Evolutionary conservation across 352 stramenopile genomes (phyloP).

Genomic region (Globisporangium heterothallicum): DNA sequence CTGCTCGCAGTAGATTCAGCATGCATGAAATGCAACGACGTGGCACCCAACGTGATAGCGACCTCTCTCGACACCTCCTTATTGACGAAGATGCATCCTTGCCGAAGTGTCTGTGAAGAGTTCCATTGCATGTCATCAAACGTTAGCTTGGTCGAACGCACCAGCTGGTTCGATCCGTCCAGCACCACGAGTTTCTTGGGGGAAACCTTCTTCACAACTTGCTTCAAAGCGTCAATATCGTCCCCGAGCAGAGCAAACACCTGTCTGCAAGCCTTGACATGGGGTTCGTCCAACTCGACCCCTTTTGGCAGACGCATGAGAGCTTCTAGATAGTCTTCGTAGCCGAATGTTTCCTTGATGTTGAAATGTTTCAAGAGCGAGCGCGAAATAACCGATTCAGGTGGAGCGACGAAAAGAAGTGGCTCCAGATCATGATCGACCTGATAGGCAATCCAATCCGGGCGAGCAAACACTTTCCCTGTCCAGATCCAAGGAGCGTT

Average conservation of each 20-base stretch:
- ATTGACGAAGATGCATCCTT: constrained; percentile 47
- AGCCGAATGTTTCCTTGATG: constrained; percentile 42
- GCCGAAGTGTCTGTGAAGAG: constrained; percentile 45
- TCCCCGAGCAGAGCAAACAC: constrained; percentile 41
- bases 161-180: constrained; percentile 26
- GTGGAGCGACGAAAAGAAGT: constrained; percentile 52
- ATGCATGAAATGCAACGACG: constrained; percentile 58
- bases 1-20: constrained; percentile 57
- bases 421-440: constrained; percentile 42
- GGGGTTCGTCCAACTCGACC: constrained; percentile 18
- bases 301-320: constrained; percentile 36
- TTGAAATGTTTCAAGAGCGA: constrained; percentile 53
- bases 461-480: constrained; percentile 42
- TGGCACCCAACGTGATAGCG: constrained; percentile 43
- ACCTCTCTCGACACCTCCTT: constrained; percentile 36
- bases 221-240: constrained; percentile 20
- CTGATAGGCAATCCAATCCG: constrained; percentile 48
- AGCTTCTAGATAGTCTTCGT: constrained; percentile 50
- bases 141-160: constrained; percentile 30
- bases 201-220: constrained; percentile 19
- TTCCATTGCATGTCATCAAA: constrained; percentile 83
- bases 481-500: constrained; percentile 69
- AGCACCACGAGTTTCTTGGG: constrained; percentile 40
- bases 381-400: constrained; percentile 47
- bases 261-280: constrained; percentile 35